These are phyloP conservation scores for Naegleria gruberi DNA, from an alignment of 208 protist species.

Conservation along the genomic window DNA sequence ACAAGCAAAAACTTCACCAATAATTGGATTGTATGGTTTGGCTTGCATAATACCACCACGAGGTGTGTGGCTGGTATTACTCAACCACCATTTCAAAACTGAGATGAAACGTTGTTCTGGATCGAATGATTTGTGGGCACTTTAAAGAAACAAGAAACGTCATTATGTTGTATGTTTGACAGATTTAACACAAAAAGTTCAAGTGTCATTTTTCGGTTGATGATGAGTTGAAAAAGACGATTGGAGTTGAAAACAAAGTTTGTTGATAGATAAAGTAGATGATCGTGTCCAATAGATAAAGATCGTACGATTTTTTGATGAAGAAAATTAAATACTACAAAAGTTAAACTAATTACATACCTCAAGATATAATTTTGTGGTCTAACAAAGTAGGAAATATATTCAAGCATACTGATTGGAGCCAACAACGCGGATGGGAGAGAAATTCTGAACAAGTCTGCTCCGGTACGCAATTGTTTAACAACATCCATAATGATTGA, in stretches of 20 bases:
- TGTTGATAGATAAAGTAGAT: too few relatives aligned
- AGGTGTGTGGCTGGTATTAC: neutral
- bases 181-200: too few relatives aligned
- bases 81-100: conserved; percentile 9
- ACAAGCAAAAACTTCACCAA: neutral
- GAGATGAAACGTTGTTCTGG: neutral
- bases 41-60: neutral
- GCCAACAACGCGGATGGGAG: neutral
- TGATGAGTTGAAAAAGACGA: too few relatives aligned
- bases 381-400: neutral
- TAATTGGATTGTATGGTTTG: neutral
- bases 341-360: too few relatives aligned
- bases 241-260: too few relatives aligned
- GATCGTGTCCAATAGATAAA: too few relatives aligned
- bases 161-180: too few relatives aligned
- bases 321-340: too few relatives aligned
- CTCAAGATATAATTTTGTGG: neutral
- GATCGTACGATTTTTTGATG: too few relatives aligned
- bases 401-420: conserved; percentile 9
- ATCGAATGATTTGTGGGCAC: neutral
- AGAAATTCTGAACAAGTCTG: conserved; percentile 2
- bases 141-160: too few relatives aligned
- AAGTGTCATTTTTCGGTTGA: too few relatives aligned
- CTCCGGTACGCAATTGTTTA: neutral
- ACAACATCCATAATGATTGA: conserved; percentile 13